Percentiles rank a stretch among this genome's conserved stretches.
Evolutionary conservation across 495 filamentous ascomycete genomes (phyloP).

Genomic region (Aspergillus cristatus): DNA sequence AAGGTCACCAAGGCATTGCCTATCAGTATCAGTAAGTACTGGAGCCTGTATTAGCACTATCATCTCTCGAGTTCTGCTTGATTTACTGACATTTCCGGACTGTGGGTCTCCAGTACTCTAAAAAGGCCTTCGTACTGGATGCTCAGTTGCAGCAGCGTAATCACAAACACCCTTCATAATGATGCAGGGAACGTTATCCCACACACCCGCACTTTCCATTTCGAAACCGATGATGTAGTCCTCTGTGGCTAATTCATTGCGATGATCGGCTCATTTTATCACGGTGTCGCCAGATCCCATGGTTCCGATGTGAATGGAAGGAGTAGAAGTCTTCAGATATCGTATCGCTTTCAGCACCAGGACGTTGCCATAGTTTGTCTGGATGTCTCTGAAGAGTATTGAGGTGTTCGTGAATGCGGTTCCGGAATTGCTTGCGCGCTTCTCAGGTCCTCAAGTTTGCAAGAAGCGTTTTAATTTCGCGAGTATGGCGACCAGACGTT

Average conservation of each 20-base stretch:
- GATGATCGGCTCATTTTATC: conserved; percentile 18
- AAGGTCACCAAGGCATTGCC: background rate
- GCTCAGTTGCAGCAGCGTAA: conserved; percentile 31
- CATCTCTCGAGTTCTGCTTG: too few relatives aligned
- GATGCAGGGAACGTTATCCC: conserved; percentile 24
- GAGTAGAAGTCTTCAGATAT: conserved; percentile 11
- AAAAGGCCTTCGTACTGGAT: conserved; percentile 18
- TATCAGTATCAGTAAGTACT: conserved; percentile 7
- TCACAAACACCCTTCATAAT: conserved; percentile 31
- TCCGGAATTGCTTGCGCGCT: background rate
- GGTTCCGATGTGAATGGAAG: conserved; percentile 12
- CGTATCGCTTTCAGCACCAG: conserved; percentile 14
- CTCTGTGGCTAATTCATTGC: conserved; percentile 13
- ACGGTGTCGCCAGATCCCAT: conserved; percentile 23
- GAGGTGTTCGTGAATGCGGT: background rate
- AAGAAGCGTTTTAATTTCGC: conserved; percentile 2
- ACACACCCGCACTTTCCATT: conserved; percentile 31
- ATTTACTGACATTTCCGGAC: background rate
- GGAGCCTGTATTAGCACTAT: too few relatives aligned
- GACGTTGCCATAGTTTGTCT: conserved; percentile 6
- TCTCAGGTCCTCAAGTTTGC: background rate
- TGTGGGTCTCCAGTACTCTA: conserved; percentile 1
- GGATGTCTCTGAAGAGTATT: background rate
- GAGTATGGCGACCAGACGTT: conserved; percentile 18
- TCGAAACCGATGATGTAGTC: conserved; percentile 26